Percentiles rank a stretch among this genome's conserved stretches.
Evolutionary conservation across 73 alveolate genomes (phyloP).

Genomic region (Symbiodinium natans): DNA sequence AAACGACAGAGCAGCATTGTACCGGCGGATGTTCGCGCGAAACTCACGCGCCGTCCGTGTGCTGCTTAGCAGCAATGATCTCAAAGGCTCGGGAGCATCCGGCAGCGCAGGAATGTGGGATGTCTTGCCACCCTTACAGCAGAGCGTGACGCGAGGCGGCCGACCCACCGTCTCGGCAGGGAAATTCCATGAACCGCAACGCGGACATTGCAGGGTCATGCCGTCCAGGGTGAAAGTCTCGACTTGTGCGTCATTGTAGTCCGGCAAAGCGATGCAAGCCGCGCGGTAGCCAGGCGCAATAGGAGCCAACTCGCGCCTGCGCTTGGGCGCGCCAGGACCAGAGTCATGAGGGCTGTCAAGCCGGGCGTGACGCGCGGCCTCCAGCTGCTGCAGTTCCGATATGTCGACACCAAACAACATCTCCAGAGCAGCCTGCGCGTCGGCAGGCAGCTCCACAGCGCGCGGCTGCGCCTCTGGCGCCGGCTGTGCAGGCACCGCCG

Average conservation of each 20-base stretch:
- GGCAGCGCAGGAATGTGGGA: not conserved
- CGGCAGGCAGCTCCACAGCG: too few species aligned
- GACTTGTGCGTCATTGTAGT: not conserved
- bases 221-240: not conserved
- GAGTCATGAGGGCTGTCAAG: too few species aligned
- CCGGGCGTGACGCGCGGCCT: too few species aligned
- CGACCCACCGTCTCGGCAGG: not conserved
- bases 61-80: not conserved
- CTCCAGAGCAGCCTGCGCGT: too few species aligned
- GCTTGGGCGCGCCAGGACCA: too few species aligned
- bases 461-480: too few species aligned
- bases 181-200: not conserved
- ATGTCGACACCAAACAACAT: too few species aligned
- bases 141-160: not conserved
- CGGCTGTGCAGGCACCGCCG: too few species aligned
- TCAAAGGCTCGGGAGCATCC: not conserved
- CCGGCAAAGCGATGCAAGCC: too few species aligned
- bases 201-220: not conserved
- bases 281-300: too few species aligned
- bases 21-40: not conserved
- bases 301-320: too few species aligned
- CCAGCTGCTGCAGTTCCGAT: too few species aligned
- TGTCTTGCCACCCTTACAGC: not conserved
- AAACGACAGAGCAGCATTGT: constrained; percentile 27
- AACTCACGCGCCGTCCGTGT: not conserved